phyloP scores from a whole-genome alignment of 1,284 basidiomycete genomes.

The Mycena sp. region DNA sequence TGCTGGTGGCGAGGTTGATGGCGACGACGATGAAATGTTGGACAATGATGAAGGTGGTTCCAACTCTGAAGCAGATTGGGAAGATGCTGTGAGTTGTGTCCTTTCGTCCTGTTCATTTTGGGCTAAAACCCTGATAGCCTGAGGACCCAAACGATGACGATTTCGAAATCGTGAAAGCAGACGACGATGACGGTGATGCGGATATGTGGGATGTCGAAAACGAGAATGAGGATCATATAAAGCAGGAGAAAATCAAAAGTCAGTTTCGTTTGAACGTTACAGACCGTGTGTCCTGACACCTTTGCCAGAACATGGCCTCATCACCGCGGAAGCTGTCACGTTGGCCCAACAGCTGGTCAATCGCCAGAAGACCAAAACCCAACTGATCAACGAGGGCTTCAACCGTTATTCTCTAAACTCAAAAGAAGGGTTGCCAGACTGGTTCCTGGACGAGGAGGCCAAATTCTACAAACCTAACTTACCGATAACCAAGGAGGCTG shows the following conservation, averaged over 20 bases:
- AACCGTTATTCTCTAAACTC: slow-evolving; percentile 92
- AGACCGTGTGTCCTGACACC: slow-evolving; percentile 22
- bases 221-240: slow-evolving; percentile 81
- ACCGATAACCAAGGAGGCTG: slow-evolving; percentile 96
- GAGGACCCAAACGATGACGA: slow-evolving; percentile 58
- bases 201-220: slow-evolving; percentile 87
- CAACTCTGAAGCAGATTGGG: slow-evolving; percentile 21
- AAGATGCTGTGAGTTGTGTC: slow-evolving; percentile 13
- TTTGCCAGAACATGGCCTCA: slow-evolving; percentile 80
- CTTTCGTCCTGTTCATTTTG: background rate
- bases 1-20: slow-evolving; percentile 52
- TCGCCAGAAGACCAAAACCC: slow-evolving; percentile 87
- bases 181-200: slow-evolving; percentile 66
- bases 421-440: slow-evolving; percentile 91
- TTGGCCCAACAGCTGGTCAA: slow-evolving; percentile 95
- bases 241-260: slow-evolving; percentile 81
- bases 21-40: slow-evolving; percentile 46
- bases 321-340: slow-evolving; percentile 92
- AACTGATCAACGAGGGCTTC: slow-evolving; percentile 96
- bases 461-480: slow-evolving; percentile 96
- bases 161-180: slow-evolving; percentile 79
- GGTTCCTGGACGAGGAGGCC: slow-evolving; percentile 98
- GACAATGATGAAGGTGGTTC: slow-evolving; percentile 54
- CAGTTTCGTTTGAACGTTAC: slow-evolving; percentile 38
- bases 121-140: slow-evolving; percentile 41